Base-by-base conservation (phyloP, 73 alveolate species). In the Paramecium bursaria region DNA sequence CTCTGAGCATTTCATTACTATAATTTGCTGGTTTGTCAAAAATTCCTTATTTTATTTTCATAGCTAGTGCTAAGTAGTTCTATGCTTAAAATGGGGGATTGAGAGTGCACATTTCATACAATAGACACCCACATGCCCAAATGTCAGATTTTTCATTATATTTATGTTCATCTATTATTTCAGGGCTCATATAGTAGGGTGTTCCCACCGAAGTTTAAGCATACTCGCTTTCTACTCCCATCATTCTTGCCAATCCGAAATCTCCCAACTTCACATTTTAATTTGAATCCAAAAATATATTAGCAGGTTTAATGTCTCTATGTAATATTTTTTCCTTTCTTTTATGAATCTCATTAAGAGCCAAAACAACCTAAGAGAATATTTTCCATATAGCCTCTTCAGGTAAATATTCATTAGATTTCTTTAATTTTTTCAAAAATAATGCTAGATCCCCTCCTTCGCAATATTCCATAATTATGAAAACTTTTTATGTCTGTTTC, bases 161-260 rank as follows among this genome's bases (percentile, higher is more conserved):
- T 82, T 89, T 95, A 15, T 86, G 82, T 54, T 96, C 99, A 48
- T 93, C 95, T 13, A 96, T 96, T 85, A 93, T 92, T 61, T 96
- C 99, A 2, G 99, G 99, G 14, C 98, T 92, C 99, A 96, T 96
- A 60, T 96, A 96, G 75, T 95, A 96, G 0, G 99, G 99, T 2
- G 99, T 96, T 3, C 99, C 99, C 1, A 96, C 98, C 57, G 94
- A 93, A 13, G 99, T 95, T 75, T 95, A 92, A 29, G 99, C 99
- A 88, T 85, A 96, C 21, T 82, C 76, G n/a, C 98, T 93, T 60
- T 96, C 95, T 11, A 86, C 90, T 7, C 92, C 77, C 91, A 95
- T 86, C 50, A 92, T 93, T 80, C 94, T 89, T 25, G 96, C 90
- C 52, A 95, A 87, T 15, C 99, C 99, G 85, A 95, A 95, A 91